phyloP scores from a whole-genome alignment of 2,329 filamentous ascomycete genomes.

The Colletotrichum sp. region DNA sequence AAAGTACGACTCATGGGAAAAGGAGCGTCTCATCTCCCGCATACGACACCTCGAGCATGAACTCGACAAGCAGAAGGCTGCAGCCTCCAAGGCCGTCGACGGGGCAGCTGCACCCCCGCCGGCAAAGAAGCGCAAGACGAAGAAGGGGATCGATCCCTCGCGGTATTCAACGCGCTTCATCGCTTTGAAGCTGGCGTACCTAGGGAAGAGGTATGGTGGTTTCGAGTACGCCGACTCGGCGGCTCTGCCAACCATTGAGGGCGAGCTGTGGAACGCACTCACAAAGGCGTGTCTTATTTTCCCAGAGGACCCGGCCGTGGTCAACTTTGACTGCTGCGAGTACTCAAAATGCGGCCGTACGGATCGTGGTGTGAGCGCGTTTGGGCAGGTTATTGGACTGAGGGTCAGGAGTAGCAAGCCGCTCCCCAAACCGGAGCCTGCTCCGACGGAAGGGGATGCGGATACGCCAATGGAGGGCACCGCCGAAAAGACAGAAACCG shows the following conservation, averaged over 20 bases:
- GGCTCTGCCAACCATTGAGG: slow-evolving; percentile 82
- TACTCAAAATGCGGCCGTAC: slow-evolving; percentile 97
- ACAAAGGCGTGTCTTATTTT: slow-evolving; percentile 83
- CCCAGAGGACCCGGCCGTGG: slow-evolving; percentile 63
- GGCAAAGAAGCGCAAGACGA: slow-evolving; percentile 42
- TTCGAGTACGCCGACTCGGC: slow-evolving; percentile 85
- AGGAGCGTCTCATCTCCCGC: slow-evolving; percentile 69
- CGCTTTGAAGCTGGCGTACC: slow-evolving; percentile 91
- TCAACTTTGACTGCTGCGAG: slow-evolving; percentile 84
- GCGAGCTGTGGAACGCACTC: slow-evolving; percentile 91
- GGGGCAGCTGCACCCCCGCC: slow-evolving; percentile 7
- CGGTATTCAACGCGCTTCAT: slow-evolving; percentile 85
- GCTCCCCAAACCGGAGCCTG: slow-evolving; percentile 37
- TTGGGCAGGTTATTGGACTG: slow-evolving; percentile 91
- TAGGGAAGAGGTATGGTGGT: slow-evolving; percentile 90
- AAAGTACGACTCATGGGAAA: slow-evolving; percentile 71
- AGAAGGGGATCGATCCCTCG: slow-evolving; percentile 70
- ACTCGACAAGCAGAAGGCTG: slow-evolving; percentile 54
- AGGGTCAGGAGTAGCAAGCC: slow-evolving; percentile 82
- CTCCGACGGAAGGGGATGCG: slow-evolving; percentile 23
- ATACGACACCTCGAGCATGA: slow-evolving; percentile 72
- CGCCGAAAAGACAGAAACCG: slow-evolving; percentile 36
- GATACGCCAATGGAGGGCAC: slow-evolving; percentile 50
- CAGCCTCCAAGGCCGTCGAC: slow-evolving; percentile 12
- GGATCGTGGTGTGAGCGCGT: slow-evolving; percentile 92